Percentiles rank a stretch among this genome's conserved stretches.
Conservation (phyloP, 345 rosid genomes). For the Carallia brachiata region DNA sequence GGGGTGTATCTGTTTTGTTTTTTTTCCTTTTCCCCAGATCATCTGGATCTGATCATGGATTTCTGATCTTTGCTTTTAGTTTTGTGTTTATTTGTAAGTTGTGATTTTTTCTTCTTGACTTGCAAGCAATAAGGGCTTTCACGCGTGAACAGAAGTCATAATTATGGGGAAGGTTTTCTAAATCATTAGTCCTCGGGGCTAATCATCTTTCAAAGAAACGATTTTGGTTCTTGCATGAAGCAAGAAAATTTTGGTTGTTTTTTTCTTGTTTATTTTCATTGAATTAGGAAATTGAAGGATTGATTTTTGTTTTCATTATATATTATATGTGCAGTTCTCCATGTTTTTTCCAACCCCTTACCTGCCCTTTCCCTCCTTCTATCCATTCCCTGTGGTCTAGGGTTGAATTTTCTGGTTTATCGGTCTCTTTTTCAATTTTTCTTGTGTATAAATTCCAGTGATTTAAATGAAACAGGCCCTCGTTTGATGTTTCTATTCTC, state of each 20-base stretch:
- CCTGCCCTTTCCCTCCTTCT: neutral
- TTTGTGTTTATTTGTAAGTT: neutral
- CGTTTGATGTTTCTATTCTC: conserved; percentile 16
- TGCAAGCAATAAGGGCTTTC: conserved; percentile 1
- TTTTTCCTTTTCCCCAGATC: conserved; percentile 12
- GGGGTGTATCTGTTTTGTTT: neutral
- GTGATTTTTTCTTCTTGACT: neutral
- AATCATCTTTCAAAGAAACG: neutral
- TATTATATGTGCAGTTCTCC: neutral
- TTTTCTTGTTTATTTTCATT: neutral
- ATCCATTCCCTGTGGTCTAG: neutral
- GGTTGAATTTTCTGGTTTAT: neutral
- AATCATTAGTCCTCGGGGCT: neutral
- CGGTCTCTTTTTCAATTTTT: neutral
- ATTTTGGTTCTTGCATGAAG: conserved; percentile 9
- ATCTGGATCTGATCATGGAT: conserved; percentile 23
- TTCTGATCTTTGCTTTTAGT: conserved; percentile 1
- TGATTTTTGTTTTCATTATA: neutral
- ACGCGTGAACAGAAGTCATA: conserved; percentile 4
- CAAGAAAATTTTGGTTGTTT: neutral
- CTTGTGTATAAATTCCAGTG: neutral
- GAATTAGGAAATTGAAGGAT: neutral
- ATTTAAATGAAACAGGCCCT: neutral
- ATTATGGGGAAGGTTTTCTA: conserved; percentile 11
- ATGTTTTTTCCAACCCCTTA: too few species aligned